A percentile compares a stretch with the other conserved stretches of the same genome.
These are phyloP conservation scores for Pulveroboletus sp. DNA, from an alignment of 768 basidiomycete genomes.

Conservation along the genomic window DNA sequence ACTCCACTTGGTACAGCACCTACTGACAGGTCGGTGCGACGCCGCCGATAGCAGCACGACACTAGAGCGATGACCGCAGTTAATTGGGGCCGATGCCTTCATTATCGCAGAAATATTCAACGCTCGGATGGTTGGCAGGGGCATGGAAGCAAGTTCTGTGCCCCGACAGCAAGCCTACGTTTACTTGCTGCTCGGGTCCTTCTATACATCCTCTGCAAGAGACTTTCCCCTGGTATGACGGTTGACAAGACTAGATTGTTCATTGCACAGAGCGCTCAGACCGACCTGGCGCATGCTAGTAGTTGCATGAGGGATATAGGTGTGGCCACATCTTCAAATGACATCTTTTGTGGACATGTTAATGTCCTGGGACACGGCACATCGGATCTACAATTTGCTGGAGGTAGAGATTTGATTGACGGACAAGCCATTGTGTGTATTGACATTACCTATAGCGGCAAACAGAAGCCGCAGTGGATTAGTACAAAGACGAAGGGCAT, in stretches of 20 bases:
- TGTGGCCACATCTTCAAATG: not conserved
- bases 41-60: not conserved
- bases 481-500: not conserved
- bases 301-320: too few species aligned
- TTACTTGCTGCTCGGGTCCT: not conserved
- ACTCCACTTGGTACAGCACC: not conserved
- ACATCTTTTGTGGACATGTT: not conserved
- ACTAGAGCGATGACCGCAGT: not conserved
- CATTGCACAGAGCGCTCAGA: not conserved
- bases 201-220: too few species aligned
- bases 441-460: not conserved
- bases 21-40: not conserved
- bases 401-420: not conserved
- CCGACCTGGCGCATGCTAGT: not conserved
- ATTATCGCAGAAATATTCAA: not conserved
- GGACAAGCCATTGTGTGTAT: not conserved
- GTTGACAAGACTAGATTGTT: not conserved
- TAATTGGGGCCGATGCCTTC: not conserved
- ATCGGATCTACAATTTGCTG: too few species aligned
- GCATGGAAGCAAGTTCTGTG: not conserved
- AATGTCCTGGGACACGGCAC: too few species aligned
- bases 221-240: not conserved
- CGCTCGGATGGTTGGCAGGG: not conserved
- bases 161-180: not conserved
- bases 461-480: not conserved